Percentiles rank a stretch among this genome's conserved stretches.
Conservation (phyloP, 2,329 filamentous ascomycete genomes). For the Nemania sp. region DNA sequence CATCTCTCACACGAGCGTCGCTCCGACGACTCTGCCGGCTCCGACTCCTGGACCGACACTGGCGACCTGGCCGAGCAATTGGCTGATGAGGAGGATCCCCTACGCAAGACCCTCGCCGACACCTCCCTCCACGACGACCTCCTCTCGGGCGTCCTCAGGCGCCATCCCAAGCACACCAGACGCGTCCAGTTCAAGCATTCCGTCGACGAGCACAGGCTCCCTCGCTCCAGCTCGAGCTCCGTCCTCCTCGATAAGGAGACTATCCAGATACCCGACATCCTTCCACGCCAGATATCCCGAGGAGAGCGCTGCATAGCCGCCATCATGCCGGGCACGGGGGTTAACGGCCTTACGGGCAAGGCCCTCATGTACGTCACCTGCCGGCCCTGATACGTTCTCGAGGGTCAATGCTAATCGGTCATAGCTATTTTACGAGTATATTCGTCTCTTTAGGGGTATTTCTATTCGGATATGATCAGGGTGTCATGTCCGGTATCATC, state of each 20-base stretch:
- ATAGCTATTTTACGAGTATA: constrained; percentile 91
- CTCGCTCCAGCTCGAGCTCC: constrained; percentile 44
- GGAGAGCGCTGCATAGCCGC: constrained; percentile 72
- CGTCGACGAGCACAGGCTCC: constrained; percentile 46
- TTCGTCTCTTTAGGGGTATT: constrained; percentile 87
- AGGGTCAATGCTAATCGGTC: constrained; percentile 22
- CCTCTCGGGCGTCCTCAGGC: constrained; percentile 55
- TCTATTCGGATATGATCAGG: constrained; percentile 87
- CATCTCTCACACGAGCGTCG: constrained; percentile 51
- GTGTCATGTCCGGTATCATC: constrained; percentile 80
- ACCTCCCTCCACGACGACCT: constrained; percentile 65
- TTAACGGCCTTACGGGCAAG: constrained; percentile 94
- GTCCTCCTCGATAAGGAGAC: constrained; percentile 69
- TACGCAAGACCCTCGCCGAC: constrained; percentile 70
- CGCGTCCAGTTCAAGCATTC: constrained; percentile 70
- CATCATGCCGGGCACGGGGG: constrained; percentile 83
- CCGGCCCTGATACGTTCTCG: neutral
- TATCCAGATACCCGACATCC: constrained; percentile 77
- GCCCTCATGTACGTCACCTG: constrained; percentile 73
- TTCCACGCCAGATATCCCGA: constrained; percentile 64
- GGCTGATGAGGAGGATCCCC: constrained; percentile 79
- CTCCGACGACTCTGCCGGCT: constrained; percentile 59
- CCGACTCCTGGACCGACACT: constrained; percentile 87
- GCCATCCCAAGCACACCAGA: constrained; percentile 55
- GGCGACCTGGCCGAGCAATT: constrained; percentile 94